Evolutionary conservation across 2,329 filamentous ascomycete genomes (phyloP), one percentile per base, ranked within the genome.

Genomic region (Ascochyta pisi): DNA sequence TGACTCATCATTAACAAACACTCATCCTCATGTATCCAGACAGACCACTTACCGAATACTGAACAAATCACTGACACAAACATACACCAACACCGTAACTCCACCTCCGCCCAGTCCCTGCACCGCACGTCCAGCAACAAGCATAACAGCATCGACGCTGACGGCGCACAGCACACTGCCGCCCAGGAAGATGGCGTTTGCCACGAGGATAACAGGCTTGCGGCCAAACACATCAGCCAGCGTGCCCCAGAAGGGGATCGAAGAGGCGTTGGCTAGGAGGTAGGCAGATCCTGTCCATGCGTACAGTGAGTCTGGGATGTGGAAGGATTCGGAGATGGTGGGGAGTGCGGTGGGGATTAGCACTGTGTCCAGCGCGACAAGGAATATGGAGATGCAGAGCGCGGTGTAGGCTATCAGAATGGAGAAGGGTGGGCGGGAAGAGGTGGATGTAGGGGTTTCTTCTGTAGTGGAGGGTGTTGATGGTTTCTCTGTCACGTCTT

Each of bases 231-330:
- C 61, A 56, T 76, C 74, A 13, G 70, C 71, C 3, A 78, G 60
- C 37, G 76, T 77, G 2, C 74, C 76, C 77, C 77, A 79, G 40
- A 77, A 66, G 1, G 77, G 77, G 6, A 75, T 70, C 1, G 71
- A 74, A 1, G 76, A 73, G 6, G 73, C 74, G 35, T 76, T 75
- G 16, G 72, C 65, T 31, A 77, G 70, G 3, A 77, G 65, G 42
- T 77, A 77, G 3, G 73, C 68, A 1, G 74, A 77, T 1, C 90
- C 90, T 51, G 92, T 88, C 91, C 90, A 93, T 27, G 86, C 86
- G 73, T 91, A 93, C n/a, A 89, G 87, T 3, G 84, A 79, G 7
- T 85, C 85, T 2, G 89, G 88, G 9, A 76, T 65, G 38, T 86
- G 72, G 60, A 93, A 85, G 51, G 88, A 80, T 27, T 75, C 76